Conservation (phyloP, 2,329 filamentous ascomycete species). For the Dactylellina drechsleri region DNA sequence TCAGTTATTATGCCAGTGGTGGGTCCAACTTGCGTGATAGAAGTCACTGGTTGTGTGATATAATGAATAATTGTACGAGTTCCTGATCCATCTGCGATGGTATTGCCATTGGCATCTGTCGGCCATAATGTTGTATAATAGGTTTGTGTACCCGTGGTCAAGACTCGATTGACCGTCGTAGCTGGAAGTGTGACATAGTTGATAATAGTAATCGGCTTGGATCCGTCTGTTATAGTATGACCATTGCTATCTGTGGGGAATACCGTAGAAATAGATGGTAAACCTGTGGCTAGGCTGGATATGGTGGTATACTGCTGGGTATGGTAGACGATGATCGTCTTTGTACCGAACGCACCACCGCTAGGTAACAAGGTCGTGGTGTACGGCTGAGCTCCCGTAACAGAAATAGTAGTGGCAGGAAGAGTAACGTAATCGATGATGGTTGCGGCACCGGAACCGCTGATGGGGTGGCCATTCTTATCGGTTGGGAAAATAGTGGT, state of each 20-base stretch:
- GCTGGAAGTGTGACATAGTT: background rate
- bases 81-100: background rate
- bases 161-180: background rate
- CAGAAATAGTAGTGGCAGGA: background rate
- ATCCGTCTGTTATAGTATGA: conserved; percentile 4
- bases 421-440: conserved; percentile 8
- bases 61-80: conserved; percentile 1
- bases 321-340: background rate
- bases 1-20: background rate
- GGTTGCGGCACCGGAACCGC: background rate
- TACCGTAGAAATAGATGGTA: no score
- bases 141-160: background rate
- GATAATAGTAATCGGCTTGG: background rate
- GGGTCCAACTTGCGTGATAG: background rate
- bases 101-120: background rate
- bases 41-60: background rate
- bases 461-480: background rate
- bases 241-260: background rate
- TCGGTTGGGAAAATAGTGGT: conserved; percentile 1
- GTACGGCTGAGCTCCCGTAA: background rate
- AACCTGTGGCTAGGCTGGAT: background rate
- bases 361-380: background rate
- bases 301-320: conserved; percentile 3
- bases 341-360: background rate
- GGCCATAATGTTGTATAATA: conserved; percentile 1